These are phyloP conservation scores for Oldenlandia corymbosa DNA, from an alignment of 257 asterid species.

Conservation along the genomic window DNA sequence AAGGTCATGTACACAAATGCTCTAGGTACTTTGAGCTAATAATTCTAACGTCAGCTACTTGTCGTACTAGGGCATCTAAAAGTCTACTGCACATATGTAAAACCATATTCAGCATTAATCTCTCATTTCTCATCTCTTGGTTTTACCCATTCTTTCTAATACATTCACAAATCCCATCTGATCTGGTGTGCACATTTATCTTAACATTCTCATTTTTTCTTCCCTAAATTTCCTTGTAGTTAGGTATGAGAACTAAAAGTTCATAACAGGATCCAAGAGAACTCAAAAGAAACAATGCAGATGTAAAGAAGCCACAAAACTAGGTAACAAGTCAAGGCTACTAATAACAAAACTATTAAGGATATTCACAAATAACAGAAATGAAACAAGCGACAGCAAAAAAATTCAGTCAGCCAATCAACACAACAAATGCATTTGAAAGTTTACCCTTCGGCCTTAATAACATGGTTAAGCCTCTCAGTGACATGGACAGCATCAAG, in stretches of 20 bases:
- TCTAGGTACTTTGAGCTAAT: too few relatives aligned
- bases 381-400: not conserved
- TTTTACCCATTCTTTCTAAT: too few relatives aligned
- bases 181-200: too few relatives aligned
- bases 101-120: too few relatives aligned
- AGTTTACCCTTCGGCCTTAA: slow-evolving; percentile 73
- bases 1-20: not conserved
- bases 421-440: not conserved
- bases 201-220: too few relatives aligned
- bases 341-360: not conserved
- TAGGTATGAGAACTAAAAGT: not conserved
- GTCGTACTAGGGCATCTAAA: too few relatives aligned
- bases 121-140: too few relatives aligned
- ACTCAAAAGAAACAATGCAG: not conserved
- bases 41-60: too few relatives aligned
- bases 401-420: not conserved
- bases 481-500: slow-evolving; percentile 71
- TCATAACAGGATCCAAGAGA: not conserved
- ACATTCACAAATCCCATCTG: too few relatives aligned
- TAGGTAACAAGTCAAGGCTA: not conserved
- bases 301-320: not conserved
- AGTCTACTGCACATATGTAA: too few relatives aligned
- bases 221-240: too few relatives aligned
- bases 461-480: slow-evolving; percentile 84
- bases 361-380: too few relatives aligned